Conservation (phyloP, 805 yeast species). For the Ogataea trehalophila region DNA sequence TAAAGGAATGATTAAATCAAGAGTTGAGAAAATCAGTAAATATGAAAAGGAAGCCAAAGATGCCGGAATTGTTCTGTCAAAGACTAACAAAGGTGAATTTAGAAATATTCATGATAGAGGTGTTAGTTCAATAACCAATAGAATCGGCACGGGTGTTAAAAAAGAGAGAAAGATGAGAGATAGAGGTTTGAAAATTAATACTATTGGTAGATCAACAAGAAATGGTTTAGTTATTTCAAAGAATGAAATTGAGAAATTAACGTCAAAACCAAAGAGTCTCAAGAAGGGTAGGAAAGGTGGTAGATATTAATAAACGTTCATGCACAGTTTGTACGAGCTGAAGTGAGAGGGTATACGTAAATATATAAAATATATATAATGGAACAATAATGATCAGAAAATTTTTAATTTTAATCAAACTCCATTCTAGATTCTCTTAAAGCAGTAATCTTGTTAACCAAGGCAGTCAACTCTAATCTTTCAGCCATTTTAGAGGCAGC, state of each 20-base stretch:
- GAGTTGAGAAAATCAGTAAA: slow-evolving; percentile 45
- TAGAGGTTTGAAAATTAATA: slow-evolving; percentile 72
- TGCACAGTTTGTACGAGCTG: background rate
- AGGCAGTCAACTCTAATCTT: slow-evolving; percentile 49
- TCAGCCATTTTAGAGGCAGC: slow-evolving; percentile 87
- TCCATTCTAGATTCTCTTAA: slow-evolving; percentile 47
- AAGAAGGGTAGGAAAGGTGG: slow-evolving; percentile 10
- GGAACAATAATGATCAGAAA: slow-evolving; percentile 1
- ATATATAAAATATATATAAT: background rate
- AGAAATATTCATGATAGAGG: slow-evolving; percentile 54
- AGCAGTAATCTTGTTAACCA: slow-evolving; percentile 52
- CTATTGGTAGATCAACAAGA: slow-evolving; percentile 71
- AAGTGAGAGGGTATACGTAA: background rate
- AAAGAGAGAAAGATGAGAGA: slow-evolving; percentile 46
- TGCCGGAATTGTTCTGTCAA: slow-evolving; percentile 85
- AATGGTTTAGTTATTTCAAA: slow-evolving; percentile 73
- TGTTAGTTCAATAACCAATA: slow-evolving; percentile 43
- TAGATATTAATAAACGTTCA: background rate
- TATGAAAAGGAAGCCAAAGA: slow-evolving; percentile 77
- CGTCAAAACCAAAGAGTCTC: slow-evolving; percentile 16
- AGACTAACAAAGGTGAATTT: slow-evolving; percentile 60
- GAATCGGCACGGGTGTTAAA: slow-evolving; percentile 45
- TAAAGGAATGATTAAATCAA: slow-evolving; percentile 70
- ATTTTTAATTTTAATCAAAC: slow-evolving; percentile 13
- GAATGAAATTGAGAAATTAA: slow-evolving; percentile 54